phyloP scores from a whole-genome alignment of 1,139 yeast species.

The Scheffersomyces segobiensis region DNA sequence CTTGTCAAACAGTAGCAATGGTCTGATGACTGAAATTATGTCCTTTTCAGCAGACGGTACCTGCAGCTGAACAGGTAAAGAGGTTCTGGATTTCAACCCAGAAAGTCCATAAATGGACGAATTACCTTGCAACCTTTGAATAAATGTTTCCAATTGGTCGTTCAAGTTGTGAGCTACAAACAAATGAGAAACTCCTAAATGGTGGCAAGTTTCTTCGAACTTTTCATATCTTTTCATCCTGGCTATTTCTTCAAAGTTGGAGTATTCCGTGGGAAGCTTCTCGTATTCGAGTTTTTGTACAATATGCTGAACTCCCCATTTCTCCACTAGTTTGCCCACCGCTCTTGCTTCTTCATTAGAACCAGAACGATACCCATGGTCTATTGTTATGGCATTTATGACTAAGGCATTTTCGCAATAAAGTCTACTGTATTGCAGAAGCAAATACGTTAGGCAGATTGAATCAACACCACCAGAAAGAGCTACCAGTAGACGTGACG shows the following conservation, averaged over 20 bases:
- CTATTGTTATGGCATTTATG: constrained; percentile 56
- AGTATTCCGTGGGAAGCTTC: constrained; percentile 21
- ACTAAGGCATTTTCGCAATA: constrained; percentile 21
- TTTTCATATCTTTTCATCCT: constrained; percentile 51
- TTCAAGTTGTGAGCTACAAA: constrained; percentile 68
- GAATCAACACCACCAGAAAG: constrained; percentile 86
- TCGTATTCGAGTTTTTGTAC: constrained; percentile 37
- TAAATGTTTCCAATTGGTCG: constrained; percentile 72
- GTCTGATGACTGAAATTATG: constrained; percentile 43
- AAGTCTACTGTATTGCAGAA: constrained; percentile 28
- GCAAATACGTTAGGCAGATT: constrained; percentile 59
- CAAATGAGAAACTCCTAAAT: constrained; percentile 29
- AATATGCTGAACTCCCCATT: constrained; percentile 44
- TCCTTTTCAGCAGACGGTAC: constrained; percentile 13
- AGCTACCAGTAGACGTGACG: constrained; percentile 36
- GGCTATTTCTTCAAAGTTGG: constrained; percentile 59
- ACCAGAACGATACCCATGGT: constrained; percentile 52
- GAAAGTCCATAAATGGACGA: constrained; percentile 62
- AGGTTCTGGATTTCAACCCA: constrained; percentile 31
- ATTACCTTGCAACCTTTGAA: constrained; percentile 53
- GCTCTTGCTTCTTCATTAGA: constrained; percentile 49
- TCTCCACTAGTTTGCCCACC: constrained; percentile 34
- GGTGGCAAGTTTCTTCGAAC: constrained; percentile 37
- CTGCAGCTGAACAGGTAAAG: constrained; percentile 24
- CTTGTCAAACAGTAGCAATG: constrained; percentile 52